Percentiles rank a stretch among this genome's conserved stretches.
These are phyloP conservation scores for Cystobasidium slooffiae DNA, from an alignment of 1,284 basidiomycete genomes.

Conservation along the genomic window DNA sequence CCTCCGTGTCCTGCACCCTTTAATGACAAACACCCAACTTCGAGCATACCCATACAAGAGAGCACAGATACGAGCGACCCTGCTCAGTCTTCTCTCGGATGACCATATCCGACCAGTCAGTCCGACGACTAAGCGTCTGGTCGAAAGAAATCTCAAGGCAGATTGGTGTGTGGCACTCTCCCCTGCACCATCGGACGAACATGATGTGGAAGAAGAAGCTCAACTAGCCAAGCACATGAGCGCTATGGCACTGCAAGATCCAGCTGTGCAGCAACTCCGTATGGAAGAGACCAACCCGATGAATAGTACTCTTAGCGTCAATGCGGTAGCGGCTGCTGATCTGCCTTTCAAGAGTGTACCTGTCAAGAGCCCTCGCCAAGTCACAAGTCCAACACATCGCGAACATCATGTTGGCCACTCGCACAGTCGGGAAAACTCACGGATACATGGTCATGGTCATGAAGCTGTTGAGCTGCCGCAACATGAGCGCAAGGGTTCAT, in stretches of 20 bases:
- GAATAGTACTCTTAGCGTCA: slow-evolving; percentile 33
- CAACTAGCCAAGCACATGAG: slow-evolving; percentile 40
- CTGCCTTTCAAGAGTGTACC: slow-evolving; percentile 5
- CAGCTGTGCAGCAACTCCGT: slow-evolving; percentile 4
- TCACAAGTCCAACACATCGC: slow-evolving; percentile 7
- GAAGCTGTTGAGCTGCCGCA: slow-evolving; percentile 7
- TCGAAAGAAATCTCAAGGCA: slow-evolving; percentile 84
- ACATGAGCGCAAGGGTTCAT: background rate
- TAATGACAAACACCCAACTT: slow-evolving; percentile 92
- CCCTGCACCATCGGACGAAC: slow-evolving; percentile 12
- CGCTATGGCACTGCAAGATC: slow-evolving; percentile 24
- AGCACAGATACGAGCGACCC: slow-evolving; percentile 77
- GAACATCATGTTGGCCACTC: slow-evolving; percentile 22
- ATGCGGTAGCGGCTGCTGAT: slow-evolving; percentile 38
- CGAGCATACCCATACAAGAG: slow-evolving; percentile 84
- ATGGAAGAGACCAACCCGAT: slow-evolving; percentile 14
- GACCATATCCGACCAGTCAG: slow-evolving; percentile 78
- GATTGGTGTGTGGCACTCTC: slow-evolving; percentile 71
- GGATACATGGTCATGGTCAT: slow-evolving; percentile 20
- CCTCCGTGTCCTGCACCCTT: slow-evolving; percentile 90
- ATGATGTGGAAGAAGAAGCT: slow-evolving; percentile 34
- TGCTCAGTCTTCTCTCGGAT: slow-evolving; percentile 78
- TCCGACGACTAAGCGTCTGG: slow-evolving; percentile 83
- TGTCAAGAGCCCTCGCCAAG: slow-evolving; percentile 5
- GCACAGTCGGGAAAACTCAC: slow-evolving; percentile 6